These are phyloP conservation scores for Chionographis japonica DNA, from an alignment of 106 monocot species.

Conservation along the genomic window DNA sequence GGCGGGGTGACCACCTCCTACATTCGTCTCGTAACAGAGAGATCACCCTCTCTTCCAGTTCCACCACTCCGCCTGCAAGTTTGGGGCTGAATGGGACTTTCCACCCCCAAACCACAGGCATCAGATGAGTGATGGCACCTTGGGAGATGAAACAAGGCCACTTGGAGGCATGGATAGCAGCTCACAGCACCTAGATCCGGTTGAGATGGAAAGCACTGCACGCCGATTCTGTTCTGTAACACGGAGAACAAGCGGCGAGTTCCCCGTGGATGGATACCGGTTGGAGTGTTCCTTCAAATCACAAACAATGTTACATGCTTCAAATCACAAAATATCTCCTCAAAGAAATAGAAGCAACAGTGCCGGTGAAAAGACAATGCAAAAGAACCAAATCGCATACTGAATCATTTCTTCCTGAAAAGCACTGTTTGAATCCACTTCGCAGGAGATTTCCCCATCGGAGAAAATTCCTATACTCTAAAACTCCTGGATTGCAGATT, in stretches of 20 bases:
- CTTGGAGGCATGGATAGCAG: conserved; percentile 10
- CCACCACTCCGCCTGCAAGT: too few species aligned
- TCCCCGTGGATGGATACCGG: conserved; percentile 43
- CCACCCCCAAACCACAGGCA: conserved; percentile 23
- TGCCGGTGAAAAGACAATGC: too few species aligned
- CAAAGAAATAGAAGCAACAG: too few species aligned
- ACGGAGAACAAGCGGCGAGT: conserved; percentile 36
- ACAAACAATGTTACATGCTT: too few species aligned
- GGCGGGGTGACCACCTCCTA: not conserved
- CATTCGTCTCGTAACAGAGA: conserved; percentile 32
- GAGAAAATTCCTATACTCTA: not conserved
- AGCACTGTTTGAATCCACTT: too few species aligned
- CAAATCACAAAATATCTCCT: too few species aligned
- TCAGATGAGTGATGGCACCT: conserved; percentile 13
- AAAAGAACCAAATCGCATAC: too few species aligned
- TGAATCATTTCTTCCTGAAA: too few species aligned
- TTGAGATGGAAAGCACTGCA: conserved; percentile 23
- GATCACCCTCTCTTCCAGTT: conserved; percentile 28
- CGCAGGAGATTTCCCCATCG: too few species aligned
- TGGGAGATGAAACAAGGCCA: conserved; percentile 19
- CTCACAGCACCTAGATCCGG: conserved; percentile 9
- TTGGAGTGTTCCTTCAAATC: too few species aligned
- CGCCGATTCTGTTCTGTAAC: conserved; percentile 2
- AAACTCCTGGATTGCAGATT: not conserved
- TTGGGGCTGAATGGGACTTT: not conserved